Conservation (phyloP, 2,329 filamentous ascomycete genomes). For the Phialophora expanda region DNA sequence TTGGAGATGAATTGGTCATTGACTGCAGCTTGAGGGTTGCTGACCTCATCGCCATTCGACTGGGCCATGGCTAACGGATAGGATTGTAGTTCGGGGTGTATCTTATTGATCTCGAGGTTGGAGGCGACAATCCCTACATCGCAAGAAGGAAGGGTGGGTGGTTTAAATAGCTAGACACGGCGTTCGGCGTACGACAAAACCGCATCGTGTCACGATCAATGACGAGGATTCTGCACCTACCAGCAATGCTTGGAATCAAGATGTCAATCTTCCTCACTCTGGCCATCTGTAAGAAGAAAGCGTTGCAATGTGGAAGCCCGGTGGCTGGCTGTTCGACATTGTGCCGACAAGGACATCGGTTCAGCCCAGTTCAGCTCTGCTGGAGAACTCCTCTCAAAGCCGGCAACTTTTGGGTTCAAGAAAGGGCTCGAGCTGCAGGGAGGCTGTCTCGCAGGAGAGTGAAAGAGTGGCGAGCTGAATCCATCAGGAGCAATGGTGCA, state of each 20-base stretch:
- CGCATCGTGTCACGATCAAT: neutral
- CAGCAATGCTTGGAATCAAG: neutral
- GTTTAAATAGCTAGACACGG: neutral
- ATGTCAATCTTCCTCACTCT: neutral
- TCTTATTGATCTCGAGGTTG: neutral
- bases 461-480: neutral
- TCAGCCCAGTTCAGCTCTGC: neutral
- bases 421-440: neutral
- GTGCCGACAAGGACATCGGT: neutral
- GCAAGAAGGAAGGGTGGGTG: neutral
- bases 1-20: constrained; percentile 3
- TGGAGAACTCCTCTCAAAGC: too few relatives aligned
- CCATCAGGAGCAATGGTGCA: neutral
- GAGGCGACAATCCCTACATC: neutral
- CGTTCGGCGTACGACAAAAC: neutral
- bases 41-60: neutral
- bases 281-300: neutral
- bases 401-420: neutral
- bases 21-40: neutral
- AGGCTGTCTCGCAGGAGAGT: too few relatives aligned
- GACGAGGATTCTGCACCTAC: neutral
- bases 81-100: neutral
- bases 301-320: neutral
- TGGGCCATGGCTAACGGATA: neutral
- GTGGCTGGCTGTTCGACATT: neutral